Evolutionary conservation across 1,284 basidiomycete genomes (phyloP).

Genomic region (Apiotrichum gamsii): DNA sequence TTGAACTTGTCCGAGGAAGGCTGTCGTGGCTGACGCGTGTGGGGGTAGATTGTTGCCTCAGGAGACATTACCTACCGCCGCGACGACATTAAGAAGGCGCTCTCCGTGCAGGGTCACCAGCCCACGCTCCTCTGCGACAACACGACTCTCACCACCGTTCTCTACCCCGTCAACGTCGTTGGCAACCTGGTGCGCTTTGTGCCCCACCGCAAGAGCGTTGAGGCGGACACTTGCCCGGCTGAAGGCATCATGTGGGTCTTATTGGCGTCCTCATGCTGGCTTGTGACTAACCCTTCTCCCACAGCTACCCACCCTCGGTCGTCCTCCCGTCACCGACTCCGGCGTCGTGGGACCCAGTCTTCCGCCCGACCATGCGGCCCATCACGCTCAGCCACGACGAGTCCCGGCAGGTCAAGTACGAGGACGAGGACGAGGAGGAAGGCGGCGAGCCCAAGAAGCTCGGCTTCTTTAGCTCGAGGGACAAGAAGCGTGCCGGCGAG

Average conservation of each 20-base stretch:
- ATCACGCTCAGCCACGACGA: slow-evolving; percentile 39
- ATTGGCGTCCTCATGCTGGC: no score
- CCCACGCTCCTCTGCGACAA: slow-evolving; percentile 35
- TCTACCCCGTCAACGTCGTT: slow-evolving; percentile 35
- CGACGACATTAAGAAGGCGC: slow-evolving; percentile 27
- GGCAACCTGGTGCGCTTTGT: slow-evolving; percentile 35
- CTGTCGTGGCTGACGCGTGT: neutral
- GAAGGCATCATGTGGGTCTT: slow-evolving; percentile 43
- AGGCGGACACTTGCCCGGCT: slow-evolving; percentile 32
- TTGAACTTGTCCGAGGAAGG: no score
- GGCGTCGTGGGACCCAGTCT: slow-evolving; percentile 39
- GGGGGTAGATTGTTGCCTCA: slow-evolving; percentile 40
- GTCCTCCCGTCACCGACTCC: slow-evolving; percentile 21
- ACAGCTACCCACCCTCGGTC: slow-evolving; percentile 36
- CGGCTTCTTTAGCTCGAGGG: slow-evolving; percentile 36
- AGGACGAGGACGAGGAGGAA: slow-evolving; percentile 16
- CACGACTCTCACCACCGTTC: slow-evolving; percentile 28
- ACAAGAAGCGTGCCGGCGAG: slow-evolving; percentile 11
- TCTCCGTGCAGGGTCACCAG: slow-evolving; percentile 20
- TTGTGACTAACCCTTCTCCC: neutral
- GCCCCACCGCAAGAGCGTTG: slow-evolving; percentile 13
- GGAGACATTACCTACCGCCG: slow-evolving; percentile 41
- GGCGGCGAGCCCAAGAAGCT: slow-evolving; percentile 27
- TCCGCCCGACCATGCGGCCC: slow-evolving; percentile 39
- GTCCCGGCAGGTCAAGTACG: slow-evolving; percentile 24